These are phyloP conservation scores for Osmozyma mogii DNA, from an alignment of 805 yeast species.

Conservation along the genomic window DNA sequence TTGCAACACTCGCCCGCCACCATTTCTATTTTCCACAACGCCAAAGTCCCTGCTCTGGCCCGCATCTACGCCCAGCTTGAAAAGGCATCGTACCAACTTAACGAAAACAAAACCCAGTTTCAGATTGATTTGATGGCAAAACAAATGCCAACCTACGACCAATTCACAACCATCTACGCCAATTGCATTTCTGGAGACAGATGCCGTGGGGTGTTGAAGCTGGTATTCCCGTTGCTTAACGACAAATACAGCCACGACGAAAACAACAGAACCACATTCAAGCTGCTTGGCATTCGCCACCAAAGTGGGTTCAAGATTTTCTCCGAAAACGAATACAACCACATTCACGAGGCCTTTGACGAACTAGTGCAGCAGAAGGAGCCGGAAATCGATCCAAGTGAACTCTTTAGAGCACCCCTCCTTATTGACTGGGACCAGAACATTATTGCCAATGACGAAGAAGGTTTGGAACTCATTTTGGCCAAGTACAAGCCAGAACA, in stretches of 20 bases:
- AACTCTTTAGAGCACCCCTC: slow-evolving; percentile 33
- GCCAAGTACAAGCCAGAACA: slow-evolving; percentile 17
- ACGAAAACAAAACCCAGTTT: slow-evolving; percentile 24
- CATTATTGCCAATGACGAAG: slow-evolving; percentile 30
- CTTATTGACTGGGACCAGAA: slow-evolving; percentile 41
- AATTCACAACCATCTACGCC: slow-evolving; percentile 22
- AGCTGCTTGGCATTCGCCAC: slow-evolving; percentile 11
- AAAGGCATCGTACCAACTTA: slow-evolving; percentile 22
- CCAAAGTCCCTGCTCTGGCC: slow-evolving; percentile 24
- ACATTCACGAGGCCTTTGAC: slow-evolving; percentile 30
- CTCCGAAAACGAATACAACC: slow-evolving; percentile 29
- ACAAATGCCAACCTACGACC: slow-evolving; percentile 37
- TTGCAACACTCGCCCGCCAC: slow-evolving; percentile 36
- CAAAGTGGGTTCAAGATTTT: slow-evolving; percentile 23
- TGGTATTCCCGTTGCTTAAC: slow-evolving; percentile 31
- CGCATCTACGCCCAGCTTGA: slow-evolving; percentile 23
- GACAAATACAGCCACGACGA: slow-evolving; percentile 14
- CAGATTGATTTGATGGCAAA: slow-evolving; percentile 30
- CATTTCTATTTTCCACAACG: slow-evolving; percentile 33
- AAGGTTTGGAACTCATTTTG: slow-evolving; percentile 22
- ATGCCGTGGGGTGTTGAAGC: slow-evolving; percentile 19
- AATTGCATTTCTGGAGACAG: slow-evolving; percentile 19
- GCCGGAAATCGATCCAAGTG: slow-evolving; percentile 22
- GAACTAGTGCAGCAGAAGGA: slow-evolving; percentile 17
- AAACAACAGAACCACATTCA: slow-evolving; percentile 16